Conservation (phyloP, 352 stramenopile species). For the Saprolegnia parasitica region DNA sequence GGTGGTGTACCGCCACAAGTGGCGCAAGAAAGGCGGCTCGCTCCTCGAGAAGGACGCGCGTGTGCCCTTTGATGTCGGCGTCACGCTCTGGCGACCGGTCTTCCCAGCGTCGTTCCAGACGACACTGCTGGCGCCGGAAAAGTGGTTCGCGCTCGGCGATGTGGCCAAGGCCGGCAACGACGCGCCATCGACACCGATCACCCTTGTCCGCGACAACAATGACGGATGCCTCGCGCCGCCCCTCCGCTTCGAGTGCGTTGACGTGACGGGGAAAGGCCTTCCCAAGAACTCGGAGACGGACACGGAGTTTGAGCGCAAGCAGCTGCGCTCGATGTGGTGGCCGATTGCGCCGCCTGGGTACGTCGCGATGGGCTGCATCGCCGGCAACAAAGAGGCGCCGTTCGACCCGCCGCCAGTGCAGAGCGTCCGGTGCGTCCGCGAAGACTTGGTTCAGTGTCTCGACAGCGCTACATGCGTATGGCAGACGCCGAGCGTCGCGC, state of each 20-base stretch:
- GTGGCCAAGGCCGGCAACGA: slow-evolving; percentile 61
- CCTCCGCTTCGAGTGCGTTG: slow-evolving; percentile 71
- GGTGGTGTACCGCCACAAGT: slow-evolving; percentile 76
- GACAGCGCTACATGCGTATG: slow-evolving; percentile 63
- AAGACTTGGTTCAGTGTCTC: slow-evolving; percentile 67
- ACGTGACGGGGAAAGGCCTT: slow-evolving; percentile 76
- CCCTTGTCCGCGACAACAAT: slow-evolving; percentile 56
- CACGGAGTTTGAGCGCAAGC: slow-evolving; percentile 73
- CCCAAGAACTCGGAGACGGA: slow-evolving; percentile 71
- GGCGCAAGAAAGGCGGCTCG: slow-evolving; percentile 45
- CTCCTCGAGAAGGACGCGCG: slow-evolving; percentile 33
- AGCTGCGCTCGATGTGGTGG: slow-evolving; percentile 79
- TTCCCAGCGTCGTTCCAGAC: slow-evolving; percentile 44
- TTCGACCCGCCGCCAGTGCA: slow-evolving; percentile 60
- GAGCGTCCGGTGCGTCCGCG: slow-evolving; percentile 57
- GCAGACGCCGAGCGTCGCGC: slow-evolving; percentile 35
- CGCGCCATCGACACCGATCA: slow-evolving; percentile 44
- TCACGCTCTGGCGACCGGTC: slow-evolving; percentile 70
- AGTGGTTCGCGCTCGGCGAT: slow-evolving; percentile 72
- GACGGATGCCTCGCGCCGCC: slow-evolving; percentile 52
- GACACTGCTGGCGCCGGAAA: slow-evolving; percentile 27
- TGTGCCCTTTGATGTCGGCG: slow-evolving; percentile 42
- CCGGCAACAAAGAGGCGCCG: slow-evolving; percentile 71
- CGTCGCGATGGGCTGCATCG: slow-evolving; percentile 65
- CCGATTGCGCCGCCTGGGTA: slow-evolving; percentile 73